Conservation (phyloP, 345 rosid genomes). For the Populus davidiana region DNA sequence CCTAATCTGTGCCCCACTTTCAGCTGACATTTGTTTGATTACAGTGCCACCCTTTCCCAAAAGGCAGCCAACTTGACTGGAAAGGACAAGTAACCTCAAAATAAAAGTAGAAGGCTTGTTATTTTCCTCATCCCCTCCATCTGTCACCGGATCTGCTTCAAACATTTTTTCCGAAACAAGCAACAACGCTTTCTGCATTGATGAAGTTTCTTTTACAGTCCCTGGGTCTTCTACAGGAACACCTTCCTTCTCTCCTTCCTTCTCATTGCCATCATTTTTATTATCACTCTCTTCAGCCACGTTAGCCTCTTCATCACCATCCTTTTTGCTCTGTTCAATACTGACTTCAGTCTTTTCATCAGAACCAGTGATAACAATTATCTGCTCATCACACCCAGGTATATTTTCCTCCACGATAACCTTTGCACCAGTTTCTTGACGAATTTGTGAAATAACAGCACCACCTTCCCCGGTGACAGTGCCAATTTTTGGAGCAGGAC, state of each 20-base stretch:
- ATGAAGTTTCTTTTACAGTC: constrained; percentile 34
- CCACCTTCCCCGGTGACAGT: constrained; percentile 42
- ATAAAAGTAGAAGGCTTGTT: constrained; percentile 30
- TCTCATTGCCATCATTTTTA: constrained; percentile 21
- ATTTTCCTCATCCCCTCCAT: constrained; percentile 35
- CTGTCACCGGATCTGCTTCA: constrained; percentile 35
- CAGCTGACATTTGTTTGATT: constrained; percentile 54
- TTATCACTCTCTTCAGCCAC: constrained; percentile 23
- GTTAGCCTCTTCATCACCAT: constrained; percentile 18
- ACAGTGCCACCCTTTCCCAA: constrained; percentile 66
- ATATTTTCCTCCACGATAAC: constrained; percentile 52
- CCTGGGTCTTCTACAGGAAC: constrained; percentile 27
- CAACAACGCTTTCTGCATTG: constrained; percentile 53
- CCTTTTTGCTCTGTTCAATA: constrained; percentile 18
- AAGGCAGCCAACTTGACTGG: constrained; percentile 62
- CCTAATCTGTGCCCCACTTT: constrained; percentile 66
- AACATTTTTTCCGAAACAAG: constrained; percentile 55
- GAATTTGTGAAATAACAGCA: constrained; percentile 38
- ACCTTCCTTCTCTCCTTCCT: constrained; percentile 28
- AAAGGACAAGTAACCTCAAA: constrained; percentile 56
- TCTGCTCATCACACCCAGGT: constrained; percentile 57
- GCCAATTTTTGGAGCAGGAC: constrained; percentile 41
- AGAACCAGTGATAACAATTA: constrained; percentile 40
- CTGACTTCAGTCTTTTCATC: constrained; percentile 26
- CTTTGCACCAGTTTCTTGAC: constrained; percentile 46